phyloP scores from a whole-genome alignment of 169 alveolate genomes.

The Plasmodium ovale region DNA sequence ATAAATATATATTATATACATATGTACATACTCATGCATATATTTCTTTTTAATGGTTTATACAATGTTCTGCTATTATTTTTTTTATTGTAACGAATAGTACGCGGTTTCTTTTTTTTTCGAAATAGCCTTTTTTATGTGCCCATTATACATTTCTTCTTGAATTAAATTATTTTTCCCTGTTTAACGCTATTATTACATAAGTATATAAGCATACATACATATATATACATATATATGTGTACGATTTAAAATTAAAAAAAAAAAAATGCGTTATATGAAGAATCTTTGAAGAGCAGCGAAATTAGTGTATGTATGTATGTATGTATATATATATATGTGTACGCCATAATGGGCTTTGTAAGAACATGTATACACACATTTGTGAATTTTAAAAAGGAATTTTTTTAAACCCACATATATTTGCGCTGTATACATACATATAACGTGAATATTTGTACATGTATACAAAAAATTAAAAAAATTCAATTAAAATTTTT shows the following conservation, averaged over 20 bases:
- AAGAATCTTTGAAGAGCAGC: neutral
- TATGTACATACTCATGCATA: no score
- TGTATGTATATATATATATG: no score
- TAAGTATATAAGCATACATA: no score
- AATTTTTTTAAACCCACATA: neutral
- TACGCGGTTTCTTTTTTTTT: neutral
- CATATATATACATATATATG: neutral
- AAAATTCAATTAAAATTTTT: neutral
- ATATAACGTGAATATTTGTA: neutral
- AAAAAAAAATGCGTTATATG: neutral
- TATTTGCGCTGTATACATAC: neutral
- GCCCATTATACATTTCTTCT: neutral
- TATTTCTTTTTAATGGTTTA: no score
- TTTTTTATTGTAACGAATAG: no score
- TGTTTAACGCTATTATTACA: no score
- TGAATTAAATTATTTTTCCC: no score
- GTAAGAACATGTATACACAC: conserved; percentile 8
- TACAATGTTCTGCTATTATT: no score
- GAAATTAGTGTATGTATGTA: no score
- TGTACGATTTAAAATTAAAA: neutral
- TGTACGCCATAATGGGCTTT: neutral
- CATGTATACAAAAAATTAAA: neutral
- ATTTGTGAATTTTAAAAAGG: neutral
- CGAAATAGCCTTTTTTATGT: conserved; percentile 1
- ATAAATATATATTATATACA: no score